Base-by-base conservation (phyloP, 2,329 filamentous ascomycete genomes). In the Zarea fungicola region DNA sequence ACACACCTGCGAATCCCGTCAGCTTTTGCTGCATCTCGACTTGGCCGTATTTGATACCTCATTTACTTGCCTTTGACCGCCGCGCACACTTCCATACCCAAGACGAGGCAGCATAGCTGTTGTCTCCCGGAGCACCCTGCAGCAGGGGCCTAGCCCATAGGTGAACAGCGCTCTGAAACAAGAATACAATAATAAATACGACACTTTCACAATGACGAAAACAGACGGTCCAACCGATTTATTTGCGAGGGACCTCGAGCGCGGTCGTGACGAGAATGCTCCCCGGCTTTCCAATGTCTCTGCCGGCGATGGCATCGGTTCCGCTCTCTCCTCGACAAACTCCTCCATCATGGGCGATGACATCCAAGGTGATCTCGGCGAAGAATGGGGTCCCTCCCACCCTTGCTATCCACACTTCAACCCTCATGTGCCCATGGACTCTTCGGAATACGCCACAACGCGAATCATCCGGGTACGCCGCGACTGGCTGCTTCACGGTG, bases 361-460 rank as follows among this genome's bases (percentile, higher is more conserved):
- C 41, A 76, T 86, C 28, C 78, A 83, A 42, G 76, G 79, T 19
- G 83, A 82, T 23, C 75, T 83, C 46, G 85, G 87, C 54, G 82
- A 89, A 44, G 82, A 89, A 66, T 99, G 93, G 93, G 92, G 93
- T 0, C 90, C 91, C 13, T 83, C 86, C 34, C 93, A 99, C 64
- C 92, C 93, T 5, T 99, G 93, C 66, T 97, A 85, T 63, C 93
- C 93, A 42, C 93, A 97, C 62, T 73, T 89, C 32, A 97, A 97
- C 62, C 87, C 91, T 0, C 91, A 99, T 65, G 92, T 96, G 6
- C 84, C 91, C 0, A 63, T 87, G 10, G 75, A 83, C 49, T 95
- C 89, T 7, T 75, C 80, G 13, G 82, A 95, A 55, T 89, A 89
- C 61, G 68, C 76, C 39, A 82, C 76, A 6, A 99, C 93, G 2